phyloP scores from a whole-genome alignment of 192 early-diverging fungal genomes.

The Coemansia sp. region DNA sequence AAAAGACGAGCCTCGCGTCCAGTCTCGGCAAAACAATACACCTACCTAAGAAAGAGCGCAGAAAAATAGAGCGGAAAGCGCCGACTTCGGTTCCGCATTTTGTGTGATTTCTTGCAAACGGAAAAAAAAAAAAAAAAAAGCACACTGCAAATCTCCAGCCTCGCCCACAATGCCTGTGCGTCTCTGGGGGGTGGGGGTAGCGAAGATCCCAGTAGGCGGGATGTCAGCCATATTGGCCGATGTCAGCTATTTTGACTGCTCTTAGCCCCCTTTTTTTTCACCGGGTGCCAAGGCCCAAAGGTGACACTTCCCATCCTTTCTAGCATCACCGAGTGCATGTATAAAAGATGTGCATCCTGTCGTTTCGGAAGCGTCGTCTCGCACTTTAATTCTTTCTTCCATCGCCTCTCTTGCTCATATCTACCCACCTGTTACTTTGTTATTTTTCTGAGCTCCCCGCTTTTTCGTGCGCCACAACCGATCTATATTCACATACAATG shows the following conservation, averaged over 20 bases:
- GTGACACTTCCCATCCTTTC: background rate
- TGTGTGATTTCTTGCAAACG: background rate
- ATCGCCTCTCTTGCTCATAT: background rate
- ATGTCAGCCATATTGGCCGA: background rate
- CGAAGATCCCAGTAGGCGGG: background rate
- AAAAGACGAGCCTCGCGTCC: background rate
- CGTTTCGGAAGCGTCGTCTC: background rate
- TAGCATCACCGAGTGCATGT: background rate
- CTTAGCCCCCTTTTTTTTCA: background rate
- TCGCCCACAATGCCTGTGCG: background rate
- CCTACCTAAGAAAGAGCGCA: background rate
- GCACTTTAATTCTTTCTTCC: background rate
- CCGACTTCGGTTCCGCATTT: constrained; percentile 1
- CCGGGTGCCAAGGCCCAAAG: constrained; percentile 3
- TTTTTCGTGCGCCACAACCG: background rate
- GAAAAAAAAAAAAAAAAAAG: background rate
- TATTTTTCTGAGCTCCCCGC: background rate
- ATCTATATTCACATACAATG: constrained; percentile 13
- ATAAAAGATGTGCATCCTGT: background rate
- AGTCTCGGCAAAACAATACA: background rate
- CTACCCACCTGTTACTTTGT: background rate
- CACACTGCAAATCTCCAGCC: background rate
- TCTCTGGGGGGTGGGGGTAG: background rate
- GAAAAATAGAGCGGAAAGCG: background rate
- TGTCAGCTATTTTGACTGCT: background rate